phyloP scores from a whole-genome alignment of 371 early-diverging fungal genomes.

The Mycotypha africana region DNA sequence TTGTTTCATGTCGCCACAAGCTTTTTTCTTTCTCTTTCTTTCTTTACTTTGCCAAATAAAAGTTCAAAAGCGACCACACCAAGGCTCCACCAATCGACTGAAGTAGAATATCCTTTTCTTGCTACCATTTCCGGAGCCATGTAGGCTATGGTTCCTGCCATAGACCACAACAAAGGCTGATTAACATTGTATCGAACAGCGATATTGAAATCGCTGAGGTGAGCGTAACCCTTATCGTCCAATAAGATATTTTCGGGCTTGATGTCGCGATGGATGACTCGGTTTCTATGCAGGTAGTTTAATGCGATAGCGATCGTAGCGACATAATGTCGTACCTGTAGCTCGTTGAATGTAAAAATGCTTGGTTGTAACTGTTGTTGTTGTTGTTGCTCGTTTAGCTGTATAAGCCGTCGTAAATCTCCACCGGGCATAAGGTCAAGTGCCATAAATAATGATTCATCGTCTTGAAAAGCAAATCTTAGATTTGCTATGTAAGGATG shows the following conservation, averaged over 20 bases:
- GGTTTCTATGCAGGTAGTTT: conserved; percentile 61
- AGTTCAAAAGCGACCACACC: conserved; percentile 82
- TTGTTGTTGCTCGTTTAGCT: conserved; percentile 48
- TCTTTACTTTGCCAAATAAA: conserved; percentile 59
- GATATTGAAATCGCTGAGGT: conserved; percentile 85
- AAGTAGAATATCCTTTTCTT: conserved; percentile 62
- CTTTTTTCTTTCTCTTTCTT: not conserved
- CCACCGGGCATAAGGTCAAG: conserved; percentile 78
- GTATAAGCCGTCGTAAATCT: conserved; percentile 66
- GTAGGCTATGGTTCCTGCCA: conserved; percentile 71
- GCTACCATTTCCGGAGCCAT: conserved; percentile 75
- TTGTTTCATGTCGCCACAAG: not conserved
- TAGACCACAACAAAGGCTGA: conserved; percentile 49
- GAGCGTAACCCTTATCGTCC: conserved; percentile 76
- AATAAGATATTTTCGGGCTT: conserved; percentile 91
- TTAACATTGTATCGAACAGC: conserved; percentile 55
- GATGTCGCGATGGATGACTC: conserved; percentile 67
- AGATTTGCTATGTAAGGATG: conserved; percentile 55
- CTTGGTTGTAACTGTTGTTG: no score
- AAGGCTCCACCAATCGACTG: conserved; percentile 87
- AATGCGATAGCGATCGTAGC: conserved; percentile 72
- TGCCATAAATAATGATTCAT: conserved; percentile 70
- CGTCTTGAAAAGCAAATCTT: conserved; percentile 75
- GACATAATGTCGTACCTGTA: conserved; percentile 65
- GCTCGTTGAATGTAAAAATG: conserved; percentile 49